Base-by-base conservation (phyloP, 768 basidiomycete species). In the Rhodotorula babjevae region DNA sequence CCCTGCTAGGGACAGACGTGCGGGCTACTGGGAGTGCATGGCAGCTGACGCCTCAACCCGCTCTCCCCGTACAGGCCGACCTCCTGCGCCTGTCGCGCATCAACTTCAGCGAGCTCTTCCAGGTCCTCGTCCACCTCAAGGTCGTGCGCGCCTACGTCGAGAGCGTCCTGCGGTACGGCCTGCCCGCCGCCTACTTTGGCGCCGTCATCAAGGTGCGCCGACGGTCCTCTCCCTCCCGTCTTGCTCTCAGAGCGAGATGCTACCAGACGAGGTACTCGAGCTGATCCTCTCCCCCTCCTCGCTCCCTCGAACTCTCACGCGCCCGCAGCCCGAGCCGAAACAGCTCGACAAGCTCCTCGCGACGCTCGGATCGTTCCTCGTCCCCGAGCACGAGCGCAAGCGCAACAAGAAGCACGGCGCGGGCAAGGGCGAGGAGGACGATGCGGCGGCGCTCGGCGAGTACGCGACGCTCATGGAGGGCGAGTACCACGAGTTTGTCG, bases 81-180 rank as follows among this genome's bases (percentile, higher is more conserved):
- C 86, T 99, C 0, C 84, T 99, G 36, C 87, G 91, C 77, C 81
- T 98, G 50, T 88, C 94, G 50, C 86, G 96, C 66, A 96, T 92
- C 64, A 97, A 95, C 82, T 99, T 98, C 81, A 94, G 93, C 1
- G 96, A 99, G 83, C 88, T 93, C 11, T 93, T 93, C 83, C 92
- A 98, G 80, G 84, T 95, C 64, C 85, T 97, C 29, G 91, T 94
- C 0, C 96, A 98, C 79, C 84, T 98, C 76, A 98, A 98, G 82
- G 85, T 95, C 62, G 82, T 96, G 25, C 88, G 92, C 18, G 83
- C 96, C 25, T 98, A 94, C 78, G 88, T 95, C 31, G 96, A 99
- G 82, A 93, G 92, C 68, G 94, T 97, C 29, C 85, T 99, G 56
- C 86, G 95, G 76, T 98, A 97, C 80, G 96, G 96, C 65, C 84